Percentiles rank a stretch among this genome's conserved stretches.
Evolutionary conservation across 1,139 yeast genomes (phyloP).

Genomic region (Geotrichum siamense): DNA sequence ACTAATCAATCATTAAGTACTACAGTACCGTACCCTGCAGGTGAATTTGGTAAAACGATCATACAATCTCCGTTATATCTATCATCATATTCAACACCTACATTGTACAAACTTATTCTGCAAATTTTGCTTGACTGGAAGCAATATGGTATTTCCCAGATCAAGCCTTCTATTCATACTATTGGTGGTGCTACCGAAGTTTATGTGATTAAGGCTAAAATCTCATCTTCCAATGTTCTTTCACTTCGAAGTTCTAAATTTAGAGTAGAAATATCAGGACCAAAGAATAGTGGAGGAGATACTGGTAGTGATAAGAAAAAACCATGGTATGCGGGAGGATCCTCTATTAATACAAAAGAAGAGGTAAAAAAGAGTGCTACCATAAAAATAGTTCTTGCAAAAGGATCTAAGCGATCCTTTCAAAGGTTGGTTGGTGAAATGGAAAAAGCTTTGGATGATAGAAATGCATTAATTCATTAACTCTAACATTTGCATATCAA

Average conservation of each 20-base stretch:
- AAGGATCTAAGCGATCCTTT: slow-evolving; percentile 14
- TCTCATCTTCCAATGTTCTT: slow-evolving; percentile 32
- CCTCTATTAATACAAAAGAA: background rate
- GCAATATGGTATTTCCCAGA: slow-evolving; percentile 33
- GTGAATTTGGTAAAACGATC: slow-evolving; percentile 20
- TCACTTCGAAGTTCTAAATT: slow-evolving; percentile 32
- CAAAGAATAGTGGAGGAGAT: background rate
- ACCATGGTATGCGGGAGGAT: slow-evolving; percentile 8
- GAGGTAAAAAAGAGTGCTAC: slow-evolving; percentile 6
- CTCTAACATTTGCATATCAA: too few species aligned
- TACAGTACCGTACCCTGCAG: background rate
- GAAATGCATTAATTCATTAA: background rate
- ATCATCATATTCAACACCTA: slow-evolving; percentile 26
- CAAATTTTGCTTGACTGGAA: slow-evolving; percentile 34
- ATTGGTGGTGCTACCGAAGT: slow-evolving; percentile 10
- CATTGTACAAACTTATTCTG: slow-evolving; percentile 29
- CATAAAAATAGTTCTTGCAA: slow-evolving; percentile 9
- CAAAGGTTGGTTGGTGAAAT: slow-evolving; percentile 12
- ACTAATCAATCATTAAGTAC: background rate
- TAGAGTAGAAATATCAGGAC: slow-evolving; percentile 24
- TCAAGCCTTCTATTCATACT: slow-evolving; percentile 12
- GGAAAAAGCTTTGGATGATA: slow-evolving; percentile 9
- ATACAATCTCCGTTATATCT: slow-evolving; percentile 7
- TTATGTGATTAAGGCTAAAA: slow-evolving; percentile 30
- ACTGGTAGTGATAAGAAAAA: slow-evolving; percentile 5